Conservation (phyloP, 129 eudicot species). For the Lactuca saligna region DNA sequence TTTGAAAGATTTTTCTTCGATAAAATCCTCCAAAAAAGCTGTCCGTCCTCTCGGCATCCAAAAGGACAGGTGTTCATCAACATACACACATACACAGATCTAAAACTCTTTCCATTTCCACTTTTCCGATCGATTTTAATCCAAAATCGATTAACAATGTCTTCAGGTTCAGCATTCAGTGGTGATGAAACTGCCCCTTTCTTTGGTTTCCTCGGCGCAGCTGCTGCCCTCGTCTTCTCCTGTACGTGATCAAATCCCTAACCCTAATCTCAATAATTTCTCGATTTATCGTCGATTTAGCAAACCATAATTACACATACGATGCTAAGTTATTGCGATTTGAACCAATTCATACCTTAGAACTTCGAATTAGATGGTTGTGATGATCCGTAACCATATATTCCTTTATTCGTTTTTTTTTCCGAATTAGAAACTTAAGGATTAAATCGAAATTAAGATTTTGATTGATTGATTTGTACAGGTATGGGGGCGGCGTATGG, state of each 20-base stretch:
- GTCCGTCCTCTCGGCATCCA: slow-evolving; percentile 29
- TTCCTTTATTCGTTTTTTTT: background rate
- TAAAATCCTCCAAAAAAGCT: slow-evolving; percentile 10
- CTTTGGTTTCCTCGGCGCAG: slow-evolving; percentile 56
- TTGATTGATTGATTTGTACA: slow-evolving; percentile 23
- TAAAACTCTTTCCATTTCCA: slow-evolving; percentile 12
- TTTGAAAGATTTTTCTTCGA: slow-evolving; percentile 6
- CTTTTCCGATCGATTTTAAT: slow-evolving; percentile 28
- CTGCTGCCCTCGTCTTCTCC: slow-evolving; percentile 54
- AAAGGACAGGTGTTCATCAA: slow-evolving; percentile 25
- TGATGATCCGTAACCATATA: background rate
- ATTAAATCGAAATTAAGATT: background rate
- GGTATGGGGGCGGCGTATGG: slow-evolving; percentile 73
- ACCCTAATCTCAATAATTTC: slow-evolving; percentile 12
- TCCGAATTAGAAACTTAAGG: background rate
- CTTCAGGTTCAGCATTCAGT: slow-evolving; percentile 49
- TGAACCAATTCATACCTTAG: background rate
- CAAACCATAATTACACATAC: background rate
- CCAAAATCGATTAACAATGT: slow-evolving; percentile 26
- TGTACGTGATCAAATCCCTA: slow-evolving; percentile 34
- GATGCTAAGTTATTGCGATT: background rate
- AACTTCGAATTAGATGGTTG: background rate
- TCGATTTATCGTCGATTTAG: background rate
- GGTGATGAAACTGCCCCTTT: slow-evolving; percentile 67
- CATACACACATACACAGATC: slow-evolving; percentile 21